Percentiles rank a stretch among this genome's conserved stretches.
Conservation (phyloP, 163 green algal species). For the Scenedesmus sp. region DNA sequence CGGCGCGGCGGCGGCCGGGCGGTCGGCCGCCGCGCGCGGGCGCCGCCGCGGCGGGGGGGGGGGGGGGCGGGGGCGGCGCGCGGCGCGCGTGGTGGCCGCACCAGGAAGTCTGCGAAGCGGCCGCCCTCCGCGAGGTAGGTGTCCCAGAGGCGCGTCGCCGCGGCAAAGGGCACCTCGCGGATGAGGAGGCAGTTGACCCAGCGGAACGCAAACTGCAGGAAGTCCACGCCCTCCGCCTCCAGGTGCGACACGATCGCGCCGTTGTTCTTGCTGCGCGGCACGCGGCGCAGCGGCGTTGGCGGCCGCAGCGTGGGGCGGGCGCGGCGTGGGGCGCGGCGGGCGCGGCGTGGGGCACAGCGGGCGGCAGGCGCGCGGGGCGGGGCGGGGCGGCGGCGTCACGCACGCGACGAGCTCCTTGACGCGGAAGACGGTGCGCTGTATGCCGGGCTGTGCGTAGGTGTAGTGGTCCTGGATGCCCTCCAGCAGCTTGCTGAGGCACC, state of each 20-base stretch:
- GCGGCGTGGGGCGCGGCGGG: too few species aligned
- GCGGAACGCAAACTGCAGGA: constrained; percentile 97
- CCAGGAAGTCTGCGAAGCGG: constrained; percentile 91
- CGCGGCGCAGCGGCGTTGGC: neutral
- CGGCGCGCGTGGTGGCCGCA: too few species aligned
- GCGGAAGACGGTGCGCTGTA: constrained; percentile 91
- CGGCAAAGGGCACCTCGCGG: constrained; percentile 86
- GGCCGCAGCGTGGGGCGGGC: too few species aligned
- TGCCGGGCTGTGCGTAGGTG: constrained; percentile 96
- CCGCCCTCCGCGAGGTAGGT: constrained; percentile 95
- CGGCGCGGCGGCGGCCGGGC: too few species aligned
- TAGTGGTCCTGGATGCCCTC: constrained; percentile 97
- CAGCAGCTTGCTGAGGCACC: constrained; percentile 95
- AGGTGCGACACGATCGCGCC: constrained; percentile 78
- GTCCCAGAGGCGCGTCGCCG: constrained; percentile 90
- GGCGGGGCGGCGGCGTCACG: too few species aligned
- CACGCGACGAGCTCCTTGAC: constrained; percentile 87
- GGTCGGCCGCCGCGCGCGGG: too few species aligned
- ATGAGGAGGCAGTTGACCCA: constrained; percentile 99
- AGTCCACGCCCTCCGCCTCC: constrained; percentile 89
- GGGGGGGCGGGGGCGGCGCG: too few species aligned
- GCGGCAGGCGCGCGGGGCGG: too few species aligned
- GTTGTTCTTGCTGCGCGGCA: constrained; percentile 69
- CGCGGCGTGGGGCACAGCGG: neutral
- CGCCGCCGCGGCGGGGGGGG: too few species aligned